Base-by-base conservation (phyloP, 1,284 basidiomycete species). In the Pascua sp. region DNA sequence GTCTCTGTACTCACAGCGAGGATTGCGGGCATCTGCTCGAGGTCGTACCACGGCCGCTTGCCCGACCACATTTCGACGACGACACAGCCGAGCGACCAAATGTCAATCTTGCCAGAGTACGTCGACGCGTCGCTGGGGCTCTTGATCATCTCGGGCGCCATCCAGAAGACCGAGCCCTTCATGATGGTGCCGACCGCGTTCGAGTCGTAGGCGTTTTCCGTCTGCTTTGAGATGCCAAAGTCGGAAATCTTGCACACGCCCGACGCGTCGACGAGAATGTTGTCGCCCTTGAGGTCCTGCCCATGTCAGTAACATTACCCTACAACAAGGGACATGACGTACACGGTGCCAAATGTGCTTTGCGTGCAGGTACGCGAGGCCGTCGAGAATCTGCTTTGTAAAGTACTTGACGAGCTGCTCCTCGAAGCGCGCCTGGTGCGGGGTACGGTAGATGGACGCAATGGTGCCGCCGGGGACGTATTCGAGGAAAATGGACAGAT, bases 51-150 rank as follows among this genome's bases (percentile, higher is more conserved):
- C 7, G 96, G 95, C 50, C 95, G 80, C 67, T 87, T 84, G 5
- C 95, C 96, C 11, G 91, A 89, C 85, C 93, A 94, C 96, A 98
- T 98, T 78, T 98, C 95, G 63, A 98, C 81, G 5, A 96, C 89
- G 13, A 98, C 91, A 78, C 95, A 99, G 0, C 95, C 95, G 4
- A 98, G 83, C 72, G 90, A 92, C 96, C 95, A 98, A 64, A 98
- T 97, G 72, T 98, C 96, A 41, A 97, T 88, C 78, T 98, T 98
- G 67, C 89, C 91, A 66, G 90, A 92, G 76, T 98, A 98, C 40
- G 44, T 56, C 45, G 17, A 40, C 46, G 68, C 87, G 85, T 89
- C 85, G 40, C 87, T 86, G 24, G 62, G 55, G 10, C 67, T 63
- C 46, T 68, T 68, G 61, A 89, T 85, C 59, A 98, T 91, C 79